phyloP scores from a whole-genome alignment of 306 rosid genomes.

The Prinsepia uniflora region DNA sequence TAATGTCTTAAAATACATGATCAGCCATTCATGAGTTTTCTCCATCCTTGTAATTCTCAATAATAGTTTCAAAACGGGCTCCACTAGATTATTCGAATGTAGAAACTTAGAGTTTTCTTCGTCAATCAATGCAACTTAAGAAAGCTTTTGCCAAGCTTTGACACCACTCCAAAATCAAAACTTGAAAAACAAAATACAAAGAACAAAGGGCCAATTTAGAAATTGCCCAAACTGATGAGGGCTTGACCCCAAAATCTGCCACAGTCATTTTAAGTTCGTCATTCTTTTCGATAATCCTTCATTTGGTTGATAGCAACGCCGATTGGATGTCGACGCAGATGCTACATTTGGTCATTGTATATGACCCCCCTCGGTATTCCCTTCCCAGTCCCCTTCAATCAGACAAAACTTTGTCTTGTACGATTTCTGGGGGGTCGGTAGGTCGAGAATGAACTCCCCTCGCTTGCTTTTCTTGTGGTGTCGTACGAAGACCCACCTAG shows the following conservation, averaged over 20 bases:
- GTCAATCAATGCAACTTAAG: conserved; percentile 81
- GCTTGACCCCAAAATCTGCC: conserved; percentile 94
- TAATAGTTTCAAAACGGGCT: too few species aligned
- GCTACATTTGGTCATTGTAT: too few species aligned
- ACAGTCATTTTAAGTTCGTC: conserved; percentile 82
- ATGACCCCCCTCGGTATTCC: too few species aligned
- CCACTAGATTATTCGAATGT: conserved; percentile 52
- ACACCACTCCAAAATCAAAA: background rate
- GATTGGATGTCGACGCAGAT: conserved; percentile 67
- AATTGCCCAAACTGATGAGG: conserved; percentile 85
- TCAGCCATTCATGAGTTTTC: conserved; percentile 44
- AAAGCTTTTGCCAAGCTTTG: conserved; percentile 73
- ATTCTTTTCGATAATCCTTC: conserved; percentile 49
- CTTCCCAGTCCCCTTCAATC: too few species aligned
- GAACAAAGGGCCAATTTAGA: background rate
- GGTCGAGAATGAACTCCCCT: too few species aligned
- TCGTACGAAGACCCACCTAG: too few species aligned
- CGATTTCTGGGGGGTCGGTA: too few species aligned
- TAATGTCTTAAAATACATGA: conserved; percentile 69
- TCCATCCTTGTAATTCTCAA: conserved; percentile 34
- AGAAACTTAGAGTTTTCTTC: conserved; percentile 87
- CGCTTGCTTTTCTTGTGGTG: too few species aligned
- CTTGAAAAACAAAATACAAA: background rate
- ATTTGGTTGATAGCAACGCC: conserved; percentile 41
- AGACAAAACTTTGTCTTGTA: too few species aligned